A percentile compares a stretch with the other conserved stretches of the same genome.
These are phyloP conservation scores for Mycena venus DNA, from an alignment of 768 basidiomycete species.

Conservation along the genomic window DNA sequence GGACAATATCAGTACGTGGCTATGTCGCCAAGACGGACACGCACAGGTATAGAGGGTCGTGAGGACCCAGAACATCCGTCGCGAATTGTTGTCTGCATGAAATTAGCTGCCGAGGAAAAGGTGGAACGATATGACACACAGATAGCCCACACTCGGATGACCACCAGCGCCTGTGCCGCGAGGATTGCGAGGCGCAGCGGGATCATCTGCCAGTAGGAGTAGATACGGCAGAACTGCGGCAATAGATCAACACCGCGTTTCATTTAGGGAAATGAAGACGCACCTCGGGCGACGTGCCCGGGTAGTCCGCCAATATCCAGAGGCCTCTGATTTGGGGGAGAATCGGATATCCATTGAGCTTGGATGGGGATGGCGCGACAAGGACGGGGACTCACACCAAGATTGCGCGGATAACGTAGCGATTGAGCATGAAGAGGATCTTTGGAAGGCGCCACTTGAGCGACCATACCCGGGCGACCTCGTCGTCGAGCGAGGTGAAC, in stretches of 20 bases:
- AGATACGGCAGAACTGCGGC: conserved; percentile 27
- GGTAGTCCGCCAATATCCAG: conserved; percentile 30
- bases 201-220: conserved; percentile 33
- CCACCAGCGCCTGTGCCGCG: conserved; percentile 30
- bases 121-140: conserved; percentile 14
- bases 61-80: conserved; percentile 25
- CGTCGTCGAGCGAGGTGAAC: conserved; percentile 31
- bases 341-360: background rate
- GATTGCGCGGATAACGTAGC: conserved; percentile 27
- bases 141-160: conserved; percentile 33
- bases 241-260: background rate
- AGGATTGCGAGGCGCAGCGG: conserved; percentile 31
- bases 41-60: background rate
- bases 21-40: background rate
- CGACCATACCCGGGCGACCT: conserved; percentile 26
- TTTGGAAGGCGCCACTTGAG: conserved; percentile 33
- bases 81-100: conserved; percentile 27
- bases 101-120: background rate
- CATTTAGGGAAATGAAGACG: background rate
- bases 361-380: background rate
- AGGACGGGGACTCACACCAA: conserved; percentile 24
- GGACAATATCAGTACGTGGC: background rate
- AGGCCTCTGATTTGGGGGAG: conserved; percentile 2
- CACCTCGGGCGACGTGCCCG: conserved; percentile 15
- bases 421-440: conserved; percentile 34